These are phyloP conservation scores for Castanea mollissima DNA, from an alignment of 306 rosid genomes.

Conservation along the genomic window DNA sequence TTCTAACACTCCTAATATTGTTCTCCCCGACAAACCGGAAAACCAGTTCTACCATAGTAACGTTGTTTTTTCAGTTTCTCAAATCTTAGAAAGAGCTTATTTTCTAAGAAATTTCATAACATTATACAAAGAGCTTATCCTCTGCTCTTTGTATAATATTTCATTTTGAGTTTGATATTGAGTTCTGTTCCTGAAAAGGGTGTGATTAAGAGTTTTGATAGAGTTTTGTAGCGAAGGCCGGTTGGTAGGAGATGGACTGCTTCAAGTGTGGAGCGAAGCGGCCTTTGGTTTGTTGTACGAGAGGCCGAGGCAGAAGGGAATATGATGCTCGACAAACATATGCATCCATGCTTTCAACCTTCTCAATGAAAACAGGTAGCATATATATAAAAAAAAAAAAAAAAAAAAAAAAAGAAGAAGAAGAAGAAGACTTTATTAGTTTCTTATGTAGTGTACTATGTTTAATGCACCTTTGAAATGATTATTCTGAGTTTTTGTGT, in stretches of 20 bases:
- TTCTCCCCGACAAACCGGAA: background rate
- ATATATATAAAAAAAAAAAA: background rate
- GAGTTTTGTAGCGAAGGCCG: slow-evolving; percentile 5
- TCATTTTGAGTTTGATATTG: background rate
- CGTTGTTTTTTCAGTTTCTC: background rate
- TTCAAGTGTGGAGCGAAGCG: slow-evolving; percentile 27
- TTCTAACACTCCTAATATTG: background rate
- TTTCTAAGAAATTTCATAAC: too few species aligned
- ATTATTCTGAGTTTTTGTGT: too few species aligned
- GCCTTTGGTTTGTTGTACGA: background rate
- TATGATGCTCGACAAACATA: slow-evolving; percentile 26
- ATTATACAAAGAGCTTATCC: too few species aligned
- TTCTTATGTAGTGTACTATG: too few species aligned
- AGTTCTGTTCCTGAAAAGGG: background rate
- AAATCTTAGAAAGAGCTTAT: background rate
- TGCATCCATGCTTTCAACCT: slow-evolving; percentile 36
- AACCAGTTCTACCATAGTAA: background rate
- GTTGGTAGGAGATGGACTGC: slow-evolving; percentile 32
- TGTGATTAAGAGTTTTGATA: background rate
- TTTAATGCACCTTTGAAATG: too few species aligned
- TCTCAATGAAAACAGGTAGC: slow-evolving; percentile 49
- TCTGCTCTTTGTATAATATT: background rate
- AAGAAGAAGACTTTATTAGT: background rate
- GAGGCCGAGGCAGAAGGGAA: background rate
- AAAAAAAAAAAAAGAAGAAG: background rate